phyloP scores from a whole-genome alignment of 805 yeast species.

The Wickerhamomyces bisporus region DNA sequence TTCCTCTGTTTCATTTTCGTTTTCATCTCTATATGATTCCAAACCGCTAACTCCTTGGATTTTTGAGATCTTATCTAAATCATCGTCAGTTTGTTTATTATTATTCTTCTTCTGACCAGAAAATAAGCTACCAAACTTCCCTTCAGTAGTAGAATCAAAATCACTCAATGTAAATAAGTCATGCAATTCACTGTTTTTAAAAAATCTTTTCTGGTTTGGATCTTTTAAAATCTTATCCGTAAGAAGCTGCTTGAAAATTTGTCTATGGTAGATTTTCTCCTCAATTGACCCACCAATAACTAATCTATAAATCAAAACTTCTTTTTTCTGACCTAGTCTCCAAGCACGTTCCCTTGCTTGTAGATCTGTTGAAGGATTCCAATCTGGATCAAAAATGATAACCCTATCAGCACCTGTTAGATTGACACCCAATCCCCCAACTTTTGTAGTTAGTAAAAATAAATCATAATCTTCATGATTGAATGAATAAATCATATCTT shows the following conservation, averaged over 20 bases:
- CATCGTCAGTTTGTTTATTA: conserved; percentile 46
- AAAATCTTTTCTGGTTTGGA: conserved; percentile 90
- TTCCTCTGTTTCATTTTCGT: conserved; percentile 40
- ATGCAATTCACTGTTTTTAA: conserved; percentile 86
- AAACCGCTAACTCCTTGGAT: conserved; percentile 71
- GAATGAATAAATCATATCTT: conserved; percentile 73
- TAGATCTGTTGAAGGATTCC: conserved; percentile 97
- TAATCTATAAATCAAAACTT: conserved; percentile 83
- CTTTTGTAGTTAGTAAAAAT: conserved; percentile 86
- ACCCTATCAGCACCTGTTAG: conserved; percentile 94
- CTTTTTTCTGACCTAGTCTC: conserved; percentile 92
- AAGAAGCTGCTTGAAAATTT: conserved; percentile 89
- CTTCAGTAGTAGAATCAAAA: conserved; percentile 48
- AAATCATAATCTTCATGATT: conserved; percentile 58
- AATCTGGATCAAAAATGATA: conserved; percentile 92
- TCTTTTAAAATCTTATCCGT: conserved; percentile 92
- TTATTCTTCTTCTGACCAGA: conserved; percentile 37
- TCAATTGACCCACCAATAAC: conserved; percentile 96
- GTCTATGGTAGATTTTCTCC: conserved; percentile 94
- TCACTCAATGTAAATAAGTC: conserved; percentile 86
- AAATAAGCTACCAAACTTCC: conserved; percentile 45
- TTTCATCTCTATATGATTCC: conserved; percentile 50
- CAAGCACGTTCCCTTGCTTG: conserved; percentile 97
- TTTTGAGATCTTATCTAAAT: conserved; percentile 56
- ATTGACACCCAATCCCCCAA: conserved; percentile 94